A percentile compares a stretch with the other conserved stretches of the same genome.
Evolutionary conservation across 257 asterid species (phyloP).

Genomic region (Misopates orontium): DNA sequence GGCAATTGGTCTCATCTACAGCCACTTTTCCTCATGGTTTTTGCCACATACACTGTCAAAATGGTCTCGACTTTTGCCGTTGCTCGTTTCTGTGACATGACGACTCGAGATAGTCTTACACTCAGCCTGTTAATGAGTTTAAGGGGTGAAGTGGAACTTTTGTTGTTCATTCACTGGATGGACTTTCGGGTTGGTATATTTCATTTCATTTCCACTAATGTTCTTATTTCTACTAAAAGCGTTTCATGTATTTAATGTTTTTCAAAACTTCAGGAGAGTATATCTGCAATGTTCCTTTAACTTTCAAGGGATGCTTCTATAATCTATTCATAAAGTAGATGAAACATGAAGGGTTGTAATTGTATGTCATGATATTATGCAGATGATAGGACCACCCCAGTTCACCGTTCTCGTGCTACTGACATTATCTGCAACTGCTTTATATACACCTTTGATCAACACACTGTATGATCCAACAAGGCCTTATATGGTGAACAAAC

Average conservation of each 20-base stretch:
- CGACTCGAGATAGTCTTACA: conserved; percentile 63
- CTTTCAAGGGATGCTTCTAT: background rate
- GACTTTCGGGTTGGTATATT: no score
- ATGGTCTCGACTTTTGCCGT: conserved; percentile 36
- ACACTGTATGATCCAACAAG: conserved; percentile 9
- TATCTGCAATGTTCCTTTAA: no score
- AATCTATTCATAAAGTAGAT: no score
- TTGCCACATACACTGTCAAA: conserved; percentile 39
- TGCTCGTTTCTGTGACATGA: conserved; percentile 44
- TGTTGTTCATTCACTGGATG: conserved; percentile 15
- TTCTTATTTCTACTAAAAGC: no score
- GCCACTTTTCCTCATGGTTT: conserved; percentile 50
- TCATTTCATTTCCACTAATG: no score
- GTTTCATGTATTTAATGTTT: no score
- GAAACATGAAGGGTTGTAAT: no score
- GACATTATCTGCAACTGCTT: conserved; percentile 1
- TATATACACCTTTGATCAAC: conserved; percentile 8
- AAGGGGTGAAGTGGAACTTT: conserved; percentile 77
- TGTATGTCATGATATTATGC: conserved; percentile 18
- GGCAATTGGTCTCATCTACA: conserved; percentile 48
- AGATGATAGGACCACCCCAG: conserved; percentile 53
- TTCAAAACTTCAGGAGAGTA: no score
- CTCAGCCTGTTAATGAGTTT: conserved; percentile 62
- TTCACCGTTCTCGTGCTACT: conserved; percentile 7
- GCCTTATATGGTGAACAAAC: background rate